Conservation (phyloP, 2,329 filamentous ascomycete genomes). For the Plectosphaerella plurivora region DNA sequence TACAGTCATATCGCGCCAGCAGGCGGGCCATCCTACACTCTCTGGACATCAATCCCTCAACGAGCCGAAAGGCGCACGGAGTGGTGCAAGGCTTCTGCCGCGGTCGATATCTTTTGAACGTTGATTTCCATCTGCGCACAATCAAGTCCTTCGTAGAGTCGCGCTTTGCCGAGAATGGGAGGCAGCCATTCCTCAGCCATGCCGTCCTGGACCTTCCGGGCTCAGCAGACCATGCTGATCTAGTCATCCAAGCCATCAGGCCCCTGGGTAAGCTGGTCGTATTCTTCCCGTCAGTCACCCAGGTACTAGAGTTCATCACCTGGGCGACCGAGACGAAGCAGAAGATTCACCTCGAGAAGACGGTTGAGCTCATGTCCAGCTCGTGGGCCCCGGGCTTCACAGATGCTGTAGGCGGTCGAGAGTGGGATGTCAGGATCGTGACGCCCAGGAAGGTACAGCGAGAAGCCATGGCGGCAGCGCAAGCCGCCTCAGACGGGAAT, state of each 20-base stretch:
- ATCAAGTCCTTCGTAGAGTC: slow-evolving; percentile 58
- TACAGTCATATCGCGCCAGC: slow-evolving; percentile 39
- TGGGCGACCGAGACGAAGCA: slow-evolving; percentile 48
- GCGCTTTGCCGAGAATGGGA: slow-evolving; percentile 37
- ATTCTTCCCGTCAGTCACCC: slow-evolving; percentile 75
- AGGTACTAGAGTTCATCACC: slow-evolving; percentile 63
- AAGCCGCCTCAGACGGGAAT: background rate
- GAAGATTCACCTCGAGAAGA: slow-evolving; percentile 50
- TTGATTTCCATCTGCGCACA: slow-evolving; percentile 70
- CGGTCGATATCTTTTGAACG: slow-evolving; percentile 64
- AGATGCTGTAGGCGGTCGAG: slow-evolving; percentile 43
- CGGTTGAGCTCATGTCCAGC: slow-evolving; percentile 50
- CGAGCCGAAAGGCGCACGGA: slow-evolving; percentile 60
- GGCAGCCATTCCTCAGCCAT: slow-evolving; percentile 62
- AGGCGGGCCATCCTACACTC: slow-evolving; percentile 71
- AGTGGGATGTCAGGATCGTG: slow-evolving; percentile 59
- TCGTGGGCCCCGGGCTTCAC: slow-evolving; percentile 37
- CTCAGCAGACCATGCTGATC: slow-evolving; percentile 42
- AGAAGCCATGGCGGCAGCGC: slow-evolving; percentile 2
- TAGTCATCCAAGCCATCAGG: slow-evolving; percentile 53
- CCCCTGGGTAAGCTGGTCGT: slow-evolving; percentile 62
- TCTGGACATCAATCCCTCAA: slow-evolving; percentile 59
- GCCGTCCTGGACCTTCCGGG: slow-evolving; percentile 71
- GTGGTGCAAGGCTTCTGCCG: slow-evolving; percentile 63
- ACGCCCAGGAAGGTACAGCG: slow-evolving; percentile 17